These are phyloP conservation scores for Hyphopichia fennica DNA, from an alignment of 1,139 yeast genomes.

Conservation along the genomic window DNA sequence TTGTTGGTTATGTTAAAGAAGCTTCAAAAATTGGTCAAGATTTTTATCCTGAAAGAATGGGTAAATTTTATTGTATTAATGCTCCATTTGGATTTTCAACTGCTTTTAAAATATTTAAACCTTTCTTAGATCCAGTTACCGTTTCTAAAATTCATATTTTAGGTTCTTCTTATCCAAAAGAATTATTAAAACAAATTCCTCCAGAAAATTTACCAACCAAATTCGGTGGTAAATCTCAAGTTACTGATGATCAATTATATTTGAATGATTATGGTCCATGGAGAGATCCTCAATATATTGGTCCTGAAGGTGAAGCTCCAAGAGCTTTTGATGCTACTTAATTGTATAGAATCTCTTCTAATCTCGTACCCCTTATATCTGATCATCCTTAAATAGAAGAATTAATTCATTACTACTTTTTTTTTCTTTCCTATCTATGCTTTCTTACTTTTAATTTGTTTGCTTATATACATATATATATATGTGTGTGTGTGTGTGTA, in stretches of 20 bases:
- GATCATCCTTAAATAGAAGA: no score
- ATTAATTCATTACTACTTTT: no score
- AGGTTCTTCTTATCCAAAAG: slow-evolving; percentile 76
- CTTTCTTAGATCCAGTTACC: slow-evolving; percentile 97
- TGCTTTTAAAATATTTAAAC: slow-evolving; percentile 87
- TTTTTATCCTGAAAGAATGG: slow-evolving; percentile 99
- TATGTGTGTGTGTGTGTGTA: no score
- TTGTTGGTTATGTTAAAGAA: slow-evolving; percentile 83
- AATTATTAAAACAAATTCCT: slow-evolving; percentile 88
- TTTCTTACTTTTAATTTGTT: no score
- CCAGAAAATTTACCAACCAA: slow-evolving; percentile 86
- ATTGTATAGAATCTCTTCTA: no score
- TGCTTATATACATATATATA: no score
- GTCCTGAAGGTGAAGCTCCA: slow-evolving; percentile 87
- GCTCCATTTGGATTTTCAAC: slow-evolving; percentile 98
- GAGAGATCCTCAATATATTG: slow-evolving; percentile 84
- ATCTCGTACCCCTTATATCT: no score
- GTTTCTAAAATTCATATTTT: slow-evolving; percentile 91
- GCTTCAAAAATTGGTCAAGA: slow-evolving; percentile 95
- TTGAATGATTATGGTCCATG: slow-evolving; percentile 95
- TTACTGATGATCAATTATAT: slow-evolving; percentile 75
- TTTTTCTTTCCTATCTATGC: no score
- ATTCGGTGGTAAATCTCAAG: slow-evolving; percentile 81
- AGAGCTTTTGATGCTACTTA: slow-evolving; percentile 35
- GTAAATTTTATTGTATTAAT: slow-evolving; percentile 90